A percentile compares a stretch with the other conserved stretches of the same genome.
Evolutionary conservation across 192 early-diverging fungal species (phyloP).

Genomic region (Chytriomyces hyalinus): DNA sequence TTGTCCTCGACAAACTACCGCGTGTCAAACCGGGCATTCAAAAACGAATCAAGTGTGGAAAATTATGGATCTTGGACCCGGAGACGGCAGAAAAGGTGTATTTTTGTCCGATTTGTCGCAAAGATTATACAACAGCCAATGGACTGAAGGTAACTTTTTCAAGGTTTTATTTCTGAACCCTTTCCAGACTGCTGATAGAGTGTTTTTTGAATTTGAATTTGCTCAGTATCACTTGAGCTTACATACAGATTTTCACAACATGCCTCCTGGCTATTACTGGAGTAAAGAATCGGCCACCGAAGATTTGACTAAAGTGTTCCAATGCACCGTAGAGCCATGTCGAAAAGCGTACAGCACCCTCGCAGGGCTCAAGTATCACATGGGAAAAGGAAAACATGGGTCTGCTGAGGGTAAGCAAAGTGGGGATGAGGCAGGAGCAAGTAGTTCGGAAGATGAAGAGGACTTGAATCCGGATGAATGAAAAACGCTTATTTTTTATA

Average conservation of each 20-base stretch:
- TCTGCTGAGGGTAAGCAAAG: background rate
- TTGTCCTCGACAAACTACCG: conserved; percentile 9
- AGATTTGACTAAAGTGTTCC: background rate
- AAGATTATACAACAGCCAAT: conserved; percentile 96
- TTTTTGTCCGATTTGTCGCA: conserved; percentile 85
- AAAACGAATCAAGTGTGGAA: conserved; percentile 1
- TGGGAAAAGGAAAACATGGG: background rate
- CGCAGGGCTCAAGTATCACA: conserved; percentile 18
- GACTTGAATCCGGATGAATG: no score
- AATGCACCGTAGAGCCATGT: background rate
- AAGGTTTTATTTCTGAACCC: conserved; percentile 21
- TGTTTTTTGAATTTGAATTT: background rate
- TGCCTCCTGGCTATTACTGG: conserved; percentile 26
- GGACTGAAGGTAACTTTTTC: conserved; percentile 69
- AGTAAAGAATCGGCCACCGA: background rate
- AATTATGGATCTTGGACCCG: conserved; percentile 20
- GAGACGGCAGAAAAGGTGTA: conserved; percentile 51
- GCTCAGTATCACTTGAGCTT: conserved; percentile 24
- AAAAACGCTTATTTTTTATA: no score
- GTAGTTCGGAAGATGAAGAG: no score
- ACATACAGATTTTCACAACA: conserved; percentile 13
- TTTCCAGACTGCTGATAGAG: background rate
- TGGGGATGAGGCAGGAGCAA: background rate
- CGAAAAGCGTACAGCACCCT: background rate
- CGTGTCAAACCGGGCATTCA: conserved; percentile 15